phyloP scores from a whole-genome alignment of 1,284 basidiomycete genomes.

The Schizopora paradoxa region DNA sequence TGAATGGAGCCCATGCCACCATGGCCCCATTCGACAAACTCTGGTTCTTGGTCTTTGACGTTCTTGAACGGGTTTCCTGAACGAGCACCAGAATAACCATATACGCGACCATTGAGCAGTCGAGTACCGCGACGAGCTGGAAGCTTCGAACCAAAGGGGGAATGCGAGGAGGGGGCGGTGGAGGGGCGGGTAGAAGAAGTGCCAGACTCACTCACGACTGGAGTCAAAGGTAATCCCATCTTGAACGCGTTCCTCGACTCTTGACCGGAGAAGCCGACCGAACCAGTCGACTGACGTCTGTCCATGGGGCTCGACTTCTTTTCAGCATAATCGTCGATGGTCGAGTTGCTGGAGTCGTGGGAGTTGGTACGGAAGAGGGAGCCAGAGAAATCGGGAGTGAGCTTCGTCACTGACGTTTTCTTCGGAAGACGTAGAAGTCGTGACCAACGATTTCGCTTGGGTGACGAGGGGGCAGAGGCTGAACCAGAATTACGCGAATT shows the following conservation, averaged over 20 bases:
- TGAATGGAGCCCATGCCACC: conserved; percentile 75
- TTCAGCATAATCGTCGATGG: no score
- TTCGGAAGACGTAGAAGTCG: conserved; percentile 11
- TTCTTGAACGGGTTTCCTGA: conserved; percentile 32
- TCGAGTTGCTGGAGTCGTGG: conserved; percentile 21
- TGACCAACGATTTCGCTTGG: conserved; percentile 21
- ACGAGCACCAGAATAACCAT: conserved; percentile 54
- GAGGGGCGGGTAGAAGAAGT: conserved; percentile 3
- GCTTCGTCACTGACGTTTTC: not conserved
- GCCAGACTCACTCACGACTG: conserved; percentile 8
- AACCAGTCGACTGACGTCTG: not conserved
- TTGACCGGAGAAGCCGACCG: not conserved
- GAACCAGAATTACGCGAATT: no score
- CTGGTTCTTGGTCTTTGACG: conserved; percentile 54
- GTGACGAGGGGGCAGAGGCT: conserved; percentile 26
- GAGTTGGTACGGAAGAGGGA: conserved; percentile 37
- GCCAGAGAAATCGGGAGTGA: conserved; percentile 4
- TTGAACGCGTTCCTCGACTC: not conserved
- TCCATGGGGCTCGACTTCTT: conserved; percentile 5
- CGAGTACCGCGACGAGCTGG: conserved; percentile 32
- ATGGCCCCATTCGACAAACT: conserved; percentile 83
- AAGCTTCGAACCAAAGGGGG: conserved; percentile 24
- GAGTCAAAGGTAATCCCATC: conserved; percentile 9
- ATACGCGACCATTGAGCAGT: conserved; percentile 76
- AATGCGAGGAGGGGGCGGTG: conserved; percentile 5